These are phyloP conservation scores for Coelastrella sp. DNA, from an alignment of 139 green algal species.

Conservation along the genomic window DNA sequence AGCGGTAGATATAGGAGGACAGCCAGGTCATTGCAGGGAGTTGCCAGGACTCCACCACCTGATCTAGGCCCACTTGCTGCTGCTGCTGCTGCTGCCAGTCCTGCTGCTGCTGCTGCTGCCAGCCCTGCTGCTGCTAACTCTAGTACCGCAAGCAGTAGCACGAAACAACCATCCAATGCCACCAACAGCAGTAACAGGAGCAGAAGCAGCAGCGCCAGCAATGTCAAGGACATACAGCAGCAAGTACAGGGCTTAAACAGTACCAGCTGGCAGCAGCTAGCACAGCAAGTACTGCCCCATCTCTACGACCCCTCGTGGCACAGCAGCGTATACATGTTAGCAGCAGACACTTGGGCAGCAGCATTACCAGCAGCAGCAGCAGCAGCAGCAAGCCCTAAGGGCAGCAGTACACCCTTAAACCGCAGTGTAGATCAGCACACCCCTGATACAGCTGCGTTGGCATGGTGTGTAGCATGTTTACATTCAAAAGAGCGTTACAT, in stretches of 20 bases:
- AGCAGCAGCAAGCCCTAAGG: slow-evolving; percentile 1
- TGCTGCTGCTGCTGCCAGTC: not conserved
- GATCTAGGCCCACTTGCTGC: not conserved
- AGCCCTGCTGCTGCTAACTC: not conserved
- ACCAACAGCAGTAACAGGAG: not conserved
- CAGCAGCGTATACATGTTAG: slow-evolving; percentile 29
- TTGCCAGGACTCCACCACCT: not conserved
- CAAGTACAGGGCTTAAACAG: not conserved
- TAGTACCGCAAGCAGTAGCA: not conserved
- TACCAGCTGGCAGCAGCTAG: not conserved
- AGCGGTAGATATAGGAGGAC: not conserved
- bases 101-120: not conserved
- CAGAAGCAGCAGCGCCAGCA: slow-evolving; percentile 15
- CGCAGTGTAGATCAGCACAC: not conserved
- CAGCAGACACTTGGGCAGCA: slow-evolving; percentile 11
- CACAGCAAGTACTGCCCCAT: not conserved
- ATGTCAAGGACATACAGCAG: not conserved
- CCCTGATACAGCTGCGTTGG: not conserved
- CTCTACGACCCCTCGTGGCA: slow-evolving; percentile 28
- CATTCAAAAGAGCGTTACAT: not conserved
- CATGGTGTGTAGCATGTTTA: not conserved
- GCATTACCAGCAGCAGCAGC: slow-evolving; percentile 19
- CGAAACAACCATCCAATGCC: not conserved
- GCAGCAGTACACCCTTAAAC: not conserved
- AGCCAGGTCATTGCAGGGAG: not conserved